Conservation (phyloP, 176 grass and related monocot genomes). For the Avena sativa region DNA sequence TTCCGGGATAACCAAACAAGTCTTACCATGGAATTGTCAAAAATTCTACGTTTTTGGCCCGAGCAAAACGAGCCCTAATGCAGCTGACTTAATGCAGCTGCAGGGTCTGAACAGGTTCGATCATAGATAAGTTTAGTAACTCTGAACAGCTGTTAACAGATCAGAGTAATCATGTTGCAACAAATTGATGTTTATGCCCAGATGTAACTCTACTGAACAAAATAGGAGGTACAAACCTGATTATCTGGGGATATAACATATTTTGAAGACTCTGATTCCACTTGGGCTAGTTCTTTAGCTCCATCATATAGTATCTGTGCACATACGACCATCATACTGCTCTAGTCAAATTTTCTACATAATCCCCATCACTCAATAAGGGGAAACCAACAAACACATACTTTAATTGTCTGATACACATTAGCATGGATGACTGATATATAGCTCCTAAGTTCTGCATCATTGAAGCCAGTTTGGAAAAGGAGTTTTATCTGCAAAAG, state of each 20-base stretch:
- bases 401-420: slow-evolving; percentile 99
- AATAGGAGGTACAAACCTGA: slow-evolving; percentile 56
- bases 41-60: too few relatives aligned
- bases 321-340: slow-evolving; percentile 28
- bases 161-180: not conserved
- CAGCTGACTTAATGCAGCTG: slow-evolving; percentile 3
- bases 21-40: too few relatives aligned
- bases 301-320: slow-evolving; percentile 90
- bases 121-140: not conserved
- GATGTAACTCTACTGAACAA: slow-evolving; percentile 8
- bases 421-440: slow-evolving; percentile 96
- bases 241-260: slow-evolving; percentile 71
- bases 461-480: slow-evolving; percentile 92
- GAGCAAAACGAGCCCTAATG: not conserved
- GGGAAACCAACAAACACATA: slow-evolving; percentile 58
- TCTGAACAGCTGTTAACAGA: not conserved
- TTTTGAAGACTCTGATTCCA: slow-evolving; percentile 74
- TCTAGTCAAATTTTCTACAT: slow-evolving; percentile 32
- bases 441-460: slow-evolving; percentile 87
- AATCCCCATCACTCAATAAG: slow-evolving; percentile 43
- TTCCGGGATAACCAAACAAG: too few relatives aligned
- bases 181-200: not conserved
- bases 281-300: slow-evolving; percentile 87
- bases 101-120: slow-evolving; percentile 23
- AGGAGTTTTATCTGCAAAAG: slow-evolving; percentile 92